Percentiles rank a stretch among this genome's conserved stretches.
Conservation (phyloP, 768 basidiomycete genomes). For the Rossbeevera mucosa region DNA sequence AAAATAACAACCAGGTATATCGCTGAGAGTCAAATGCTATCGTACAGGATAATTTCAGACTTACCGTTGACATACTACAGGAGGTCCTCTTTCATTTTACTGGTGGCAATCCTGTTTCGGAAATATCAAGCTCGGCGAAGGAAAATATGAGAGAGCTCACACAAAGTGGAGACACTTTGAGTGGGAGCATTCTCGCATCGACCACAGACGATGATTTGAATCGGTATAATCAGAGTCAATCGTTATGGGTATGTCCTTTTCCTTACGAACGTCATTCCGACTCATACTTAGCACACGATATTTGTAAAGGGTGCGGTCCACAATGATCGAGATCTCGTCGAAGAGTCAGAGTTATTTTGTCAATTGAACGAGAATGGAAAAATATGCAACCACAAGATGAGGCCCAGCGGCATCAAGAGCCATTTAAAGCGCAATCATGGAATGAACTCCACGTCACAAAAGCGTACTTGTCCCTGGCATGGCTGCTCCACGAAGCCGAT, state of each 20-base stretch:
- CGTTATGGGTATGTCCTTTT: background rate
- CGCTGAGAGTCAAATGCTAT: background rate
- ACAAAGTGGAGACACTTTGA: background rate
- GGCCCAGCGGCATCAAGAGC: background rate
- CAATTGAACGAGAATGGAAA: background rate
- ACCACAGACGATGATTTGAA: background rate
- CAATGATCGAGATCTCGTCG: background rate
- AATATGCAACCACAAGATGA: background rate
- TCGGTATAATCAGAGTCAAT: background rate
- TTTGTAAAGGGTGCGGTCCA: background rate
- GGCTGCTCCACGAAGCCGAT: background rate
- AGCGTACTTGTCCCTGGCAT: background rate
- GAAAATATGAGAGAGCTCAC: background rate
- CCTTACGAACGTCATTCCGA: background rate
- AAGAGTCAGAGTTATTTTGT: background rate
- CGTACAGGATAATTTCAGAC: background rate
- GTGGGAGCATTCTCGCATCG: background rate
- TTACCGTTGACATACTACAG: background rate
- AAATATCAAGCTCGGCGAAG: background rate
- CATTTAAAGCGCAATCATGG: conserved; percentile 1
- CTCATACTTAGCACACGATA: background rate
- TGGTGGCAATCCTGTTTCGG: background rate
- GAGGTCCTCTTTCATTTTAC: background rate
- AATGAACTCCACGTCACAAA: background rate
- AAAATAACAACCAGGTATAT: background rate